A percentile compares a stretch with the other conserved stretches of the same genome.
phyloP scores from a whole-genome alignment of 441 rosid species.

The Biscutella laevigata region DNA sequence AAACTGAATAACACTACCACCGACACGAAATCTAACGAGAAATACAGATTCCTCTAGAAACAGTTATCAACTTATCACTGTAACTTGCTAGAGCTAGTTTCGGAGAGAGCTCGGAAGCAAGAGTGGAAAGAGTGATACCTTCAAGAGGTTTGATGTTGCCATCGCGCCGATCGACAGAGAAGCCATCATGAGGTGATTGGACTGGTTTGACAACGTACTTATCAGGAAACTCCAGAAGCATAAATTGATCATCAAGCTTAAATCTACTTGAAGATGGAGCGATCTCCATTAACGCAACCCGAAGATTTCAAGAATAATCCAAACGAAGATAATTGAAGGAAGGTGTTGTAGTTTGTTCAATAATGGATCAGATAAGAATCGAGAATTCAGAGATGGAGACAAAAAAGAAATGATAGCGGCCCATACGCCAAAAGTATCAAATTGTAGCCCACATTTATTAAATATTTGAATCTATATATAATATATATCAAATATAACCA shows the following conservation, averaged over 20 bases:
- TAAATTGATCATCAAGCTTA: constrained; percentile 58
- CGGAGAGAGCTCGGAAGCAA: neutral
- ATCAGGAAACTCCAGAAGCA: constrained; percentile 67
- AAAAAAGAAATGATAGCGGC: too few species aligned
- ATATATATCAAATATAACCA: too few species aligned
- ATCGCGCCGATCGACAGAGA: constrained; percentile 59
- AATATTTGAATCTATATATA: too few species aligned
- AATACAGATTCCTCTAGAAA: neutral
- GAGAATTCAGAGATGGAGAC: too few species aligned
- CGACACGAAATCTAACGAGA: neutral
- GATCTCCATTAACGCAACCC: constrained; percentile 28
- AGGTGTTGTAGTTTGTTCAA: neutral
- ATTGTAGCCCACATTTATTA: too few species aligned
- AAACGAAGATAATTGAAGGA: neutral
- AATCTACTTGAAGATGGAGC: constrained; percentile 39
- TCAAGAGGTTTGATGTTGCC: constrained; percentile 51
- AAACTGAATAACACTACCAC: neutral
- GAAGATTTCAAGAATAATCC: neutral
- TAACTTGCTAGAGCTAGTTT: neutral
- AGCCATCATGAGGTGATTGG: constrained; percentile 59
- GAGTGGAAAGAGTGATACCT: constrained; percentile 26
- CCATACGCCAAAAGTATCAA: too few species aligned
- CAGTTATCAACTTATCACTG: too few species aligned
- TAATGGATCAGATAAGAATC: too few species aligned
- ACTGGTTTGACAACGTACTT: constrained; percentile 61